Conservation (phyloP, 2,329 filamentous ascomycete species). For the Cucurbitaria berberidis region DNA sequence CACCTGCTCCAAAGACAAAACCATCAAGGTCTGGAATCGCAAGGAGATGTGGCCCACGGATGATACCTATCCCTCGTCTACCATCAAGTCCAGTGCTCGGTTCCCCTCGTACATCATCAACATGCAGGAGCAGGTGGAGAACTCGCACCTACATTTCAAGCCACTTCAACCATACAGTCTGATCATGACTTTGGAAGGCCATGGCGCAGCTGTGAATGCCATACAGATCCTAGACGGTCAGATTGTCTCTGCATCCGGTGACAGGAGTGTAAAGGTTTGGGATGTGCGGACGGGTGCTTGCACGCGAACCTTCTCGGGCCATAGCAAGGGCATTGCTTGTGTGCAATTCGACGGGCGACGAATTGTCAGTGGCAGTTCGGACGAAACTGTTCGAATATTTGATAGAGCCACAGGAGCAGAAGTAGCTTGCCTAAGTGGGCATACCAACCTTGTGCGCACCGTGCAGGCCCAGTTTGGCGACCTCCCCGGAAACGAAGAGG, state of each 20-base stretch:
- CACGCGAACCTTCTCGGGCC: conserved; percentile 79
- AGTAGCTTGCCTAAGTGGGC: conserved; percentile 83
- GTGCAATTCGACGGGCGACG: conserved; percentile 94
- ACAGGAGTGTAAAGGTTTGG: conserved; percentile 94
- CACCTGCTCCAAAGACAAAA: conserved; percentile 96
- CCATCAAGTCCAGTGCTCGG: conserved; percentile 50
- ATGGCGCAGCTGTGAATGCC: conserved; percentile 91
- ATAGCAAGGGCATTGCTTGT: conserved; percentile 94
- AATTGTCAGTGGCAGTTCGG: conserved; percentile 94
- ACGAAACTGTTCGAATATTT: conserved; percentile 95
- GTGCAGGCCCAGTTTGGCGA: conserved; percentile 96
- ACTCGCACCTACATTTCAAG: conserved; percentile 54
- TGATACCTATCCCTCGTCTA: conserved; percentile 49
- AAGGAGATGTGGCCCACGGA: conserved; percentile 52
- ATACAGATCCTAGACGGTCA: conserved; percentile 87
- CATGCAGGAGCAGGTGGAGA: conserved; percentile 48
- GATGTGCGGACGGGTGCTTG: conserved; percentile 81
- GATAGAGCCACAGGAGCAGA: conserved; percentile 85
- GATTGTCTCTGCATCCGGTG: conserved; percentile 93
- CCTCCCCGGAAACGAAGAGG: conserved; percentile 76
- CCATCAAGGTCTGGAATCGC: conserved; percentile 95
- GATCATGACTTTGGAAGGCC: conserved; percentile 80
- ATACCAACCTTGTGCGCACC: conserved; percentile 85
- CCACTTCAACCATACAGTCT: conserved; percentile 72
- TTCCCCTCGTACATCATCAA: conserved; percentile 64